These are phyloP conservation scores for Thelonectria rubi DNA, from an alignment of 2,329 filamentous ascomycete genomes.

Conservation along the genomic window DNA sequence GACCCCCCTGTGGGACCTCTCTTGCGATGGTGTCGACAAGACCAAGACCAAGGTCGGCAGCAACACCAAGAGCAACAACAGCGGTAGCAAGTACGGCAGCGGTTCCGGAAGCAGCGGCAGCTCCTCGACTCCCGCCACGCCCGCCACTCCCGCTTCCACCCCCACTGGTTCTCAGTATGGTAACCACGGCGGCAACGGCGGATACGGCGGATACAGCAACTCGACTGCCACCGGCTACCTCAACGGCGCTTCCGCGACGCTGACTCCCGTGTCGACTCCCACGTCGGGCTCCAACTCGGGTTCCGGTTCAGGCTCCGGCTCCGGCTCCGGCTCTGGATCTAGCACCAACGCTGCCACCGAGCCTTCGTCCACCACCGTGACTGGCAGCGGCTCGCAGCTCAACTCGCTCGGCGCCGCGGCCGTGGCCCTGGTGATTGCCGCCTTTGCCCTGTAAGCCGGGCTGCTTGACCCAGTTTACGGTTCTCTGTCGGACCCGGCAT, in stretches of 20 bases:
- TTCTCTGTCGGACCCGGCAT: neutral
- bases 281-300: neutral
- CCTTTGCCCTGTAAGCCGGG: constrained; percentile 42
- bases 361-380: constrained; percentile 17
- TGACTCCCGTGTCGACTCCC: neutral
- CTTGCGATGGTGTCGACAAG: constrained; percentile 51
- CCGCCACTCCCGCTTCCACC: constrained; percentile 27
- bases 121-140: constrained; percentile 5
- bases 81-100: constrained; percentile 7
- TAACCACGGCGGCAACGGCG: neutral
- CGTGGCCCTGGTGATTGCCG: constrained; percentile 44
- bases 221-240: constrained; percentile 14
- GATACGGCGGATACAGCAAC: neutral
- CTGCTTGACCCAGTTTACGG: neutral
- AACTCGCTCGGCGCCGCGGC: constrained; percentile 46
- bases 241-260: neutral
- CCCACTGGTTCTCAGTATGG: constrained; percentile 5
- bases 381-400: constrained; percentile 36
- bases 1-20: constrained; percentile 70
- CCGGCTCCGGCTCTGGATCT: constrained; percentile 37
- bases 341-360: constrained; percentile 34
- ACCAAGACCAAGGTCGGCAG: constrained; percentile 21
- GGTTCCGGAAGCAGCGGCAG: constrained; percentile 7
- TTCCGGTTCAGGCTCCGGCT: constrained; percentile 25
- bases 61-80: constrained; percentile 13